Evolutionary conservation across 495 filamentous ascomycete species (phyloP).

Genomic region (Penicillium parvum): DNA sequence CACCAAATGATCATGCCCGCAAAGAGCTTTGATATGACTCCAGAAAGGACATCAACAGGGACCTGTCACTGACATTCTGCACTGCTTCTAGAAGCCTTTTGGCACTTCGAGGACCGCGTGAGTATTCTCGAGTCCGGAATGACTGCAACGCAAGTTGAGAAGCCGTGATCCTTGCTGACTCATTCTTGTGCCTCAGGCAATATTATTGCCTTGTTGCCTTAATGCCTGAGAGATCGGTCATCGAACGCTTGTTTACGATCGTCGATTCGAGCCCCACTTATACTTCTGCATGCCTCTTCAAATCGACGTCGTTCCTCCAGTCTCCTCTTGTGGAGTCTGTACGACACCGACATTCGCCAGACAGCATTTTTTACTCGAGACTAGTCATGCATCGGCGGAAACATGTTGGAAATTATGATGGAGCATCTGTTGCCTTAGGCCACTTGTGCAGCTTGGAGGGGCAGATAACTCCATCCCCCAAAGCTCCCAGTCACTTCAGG

Average conservation of each 20-base stretch:
- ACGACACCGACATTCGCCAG: constrained; percentile 9
- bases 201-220: background rate
- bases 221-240: too few species aligned
- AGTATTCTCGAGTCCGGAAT: constrained; percentile 50
- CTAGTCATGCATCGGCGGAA: background rate
- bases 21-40: constrained; percentile 1
- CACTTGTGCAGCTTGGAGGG: background rate
- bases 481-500: constrained; percentile 1
- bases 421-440: constrained; percentile 1
- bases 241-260: constrained; percentile 7
- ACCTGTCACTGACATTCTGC: constrained; percentile 26
- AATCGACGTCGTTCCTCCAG: constrained; percentile 2
- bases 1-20: constrained; percentile 5
- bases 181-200: constrained; percentile 4
- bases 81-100: constrained; percentile 29
- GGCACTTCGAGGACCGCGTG: constrained; percentile 48
- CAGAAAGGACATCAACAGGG: constrained; percentile 5
- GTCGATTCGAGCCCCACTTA: constrained; percentile 6
- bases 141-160: constrained; percentile 34
- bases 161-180: constrained; percentile 30
- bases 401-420: constrained; percentile 1
- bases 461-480: background rate
- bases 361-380: background rate
- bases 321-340: constrained; percentile 10
- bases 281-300: background rate